Base-by-base conservation (phyloP, 2,329 filamentous ascomycete genomes). In the Verticillium klebahnii region DNA sequence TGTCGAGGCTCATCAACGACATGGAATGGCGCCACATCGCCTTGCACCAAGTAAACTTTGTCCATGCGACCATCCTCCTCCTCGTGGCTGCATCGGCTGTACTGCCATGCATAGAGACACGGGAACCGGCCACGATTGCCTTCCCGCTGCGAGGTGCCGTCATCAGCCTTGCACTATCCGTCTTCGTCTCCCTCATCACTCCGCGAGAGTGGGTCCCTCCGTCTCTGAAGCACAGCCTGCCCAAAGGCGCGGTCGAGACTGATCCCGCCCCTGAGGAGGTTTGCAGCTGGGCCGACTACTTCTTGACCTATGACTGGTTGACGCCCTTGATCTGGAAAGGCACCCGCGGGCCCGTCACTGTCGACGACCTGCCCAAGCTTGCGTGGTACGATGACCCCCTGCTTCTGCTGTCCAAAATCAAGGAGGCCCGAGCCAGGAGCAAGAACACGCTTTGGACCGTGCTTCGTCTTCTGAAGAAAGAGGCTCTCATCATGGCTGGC, bases 311-410 rank as follows among this genome's bases (percentile, higher is more conserved):
- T 66, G 77, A 78, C 61, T 84, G 81, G 78, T 71, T 84, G 34
- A 81, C 79, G 2, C 77, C 78, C 29, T 69, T 81, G 55, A 75
- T 84, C 58, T 77, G 80, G 72, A 81, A 76, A 63, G 82, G 82
- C 31, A 73, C 75, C 54, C 75, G 73, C 36, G 72, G 74, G 6
- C 73, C 77, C 59, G 72, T 85, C 60, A 77, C 79, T 31, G 75
- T 82, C 66, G 75, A 79, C 40, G 77, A 79, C 64, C 75, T 85
- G 23, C 81, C 81, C 2, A 75, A 67, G 32, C 70, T 85, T 34
- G 80, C 82, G 2, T 84, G 82, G 80, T 85, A 85, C 64, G 82
- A 85, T 59, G 81, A 85, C 63, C 82, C 82, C 9, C 69, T 79
- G 25, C 70, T 82, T 58, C 76, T 84, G 17, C 72, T 83, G 2